Evolutionary conservation across 805 yeast species (phyloP).

Genomic region (Sugiyamaella qingdaonensis): DNA sequence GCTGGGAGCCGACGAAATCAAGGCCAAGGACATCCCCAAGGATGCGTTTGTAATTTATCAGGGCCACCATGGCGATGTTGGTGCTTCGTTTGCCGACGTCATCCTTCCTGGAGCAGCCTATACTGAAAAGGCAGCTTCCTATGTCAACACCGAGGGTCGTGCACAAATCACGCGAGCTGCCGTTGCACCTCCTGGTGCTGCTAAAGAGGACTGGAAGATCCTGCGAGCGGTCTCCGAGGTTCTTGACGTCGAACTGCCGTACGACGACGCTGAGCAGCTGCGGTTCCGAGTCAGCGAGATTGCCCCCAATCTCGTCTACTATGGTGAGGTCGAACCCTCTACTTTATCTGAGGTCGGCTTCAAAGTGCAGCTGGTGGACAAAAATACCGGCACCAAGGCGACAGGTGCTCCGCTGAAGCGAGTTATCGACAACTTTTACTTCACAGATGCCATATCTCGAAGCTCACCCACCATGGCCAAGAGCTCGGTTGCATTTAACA

Average conservation of each 20-base stretch:
- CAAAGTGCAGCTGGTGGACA: constrained; percentile 37
- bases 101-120: constrained; percentile 83
- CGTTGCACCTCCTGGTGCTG: constrained; percentile 79
- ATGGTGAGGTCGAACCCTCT: constrained; percentile 69
- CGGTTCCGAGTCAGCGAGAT: constrained; percentile 68
- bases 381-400: constrained; percentile 37
- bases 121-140: constrained; percentile 82
- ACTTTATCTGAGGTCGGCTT: constrained; percentile 50
- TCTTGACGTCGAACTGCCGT: constrained; percentile 64
- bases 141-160: constrained; percentile 87
- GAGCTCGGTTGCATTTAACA: constrained; percentile 54
- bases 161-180: constrained; percentile 84
- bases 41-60: constrained; percentile 87
- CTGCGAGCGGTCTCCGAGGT: constrained; percentile 79
- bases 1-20: constrained; percentile 79
- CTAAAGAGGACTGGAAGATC: constrained; percentile 90
- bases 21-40: constrained; percentile 63
- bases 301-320: constrained; percentile 76
- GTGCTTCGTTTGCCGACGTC: constrained; percentile 86
- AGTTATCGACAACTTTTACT: constrained; percentile 78
- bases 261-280: constrained; percentile 65
- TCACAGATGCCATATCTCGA: constrained; percentile 83
- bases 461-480: constrained; percentile 88
- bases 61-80: constrained; percentile 89
- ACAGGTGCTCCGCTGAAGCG: constrained; percentile 53